Percentiles rank a stretch among this genome's conserved stretches.
Conservation (phyloP, 768 basidiomycete species). For the Boletus vinaceobasis region DNA sequence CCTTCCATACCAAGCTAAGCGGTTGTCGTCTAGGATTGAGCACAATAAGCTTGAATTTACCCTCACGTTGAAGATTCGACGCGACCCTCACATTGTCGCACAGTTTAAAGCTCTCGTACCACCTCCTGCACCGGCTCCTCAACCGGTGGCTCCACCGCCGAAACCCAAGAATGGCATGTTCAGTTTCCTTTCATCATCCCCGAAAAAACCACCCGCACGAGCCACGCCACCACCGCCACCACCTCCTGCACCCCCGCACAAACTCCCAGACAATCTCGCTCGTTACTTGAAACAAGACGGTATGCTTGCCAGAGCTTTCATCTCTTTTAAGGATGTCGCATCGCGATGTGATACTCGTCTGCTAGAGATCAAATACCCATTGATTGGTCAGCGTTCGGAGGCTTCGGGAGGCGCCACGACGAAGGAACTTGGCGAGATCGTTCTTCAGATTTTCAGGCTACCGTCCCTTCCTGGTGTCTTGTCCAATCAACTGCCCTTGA, state of each 20-base stretch:
- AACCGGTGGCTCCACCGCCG: slow-evolving; percentile 44
- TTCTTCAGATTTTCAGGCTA: slow-evolving; percentile 86
- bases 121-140: slow-evolving; percentile 43
- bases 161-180: slow-evolving; percentile 64
- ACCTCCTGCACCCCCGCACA: slow-evolving; percentile 35
- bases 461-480: slow-evolving; percentile 84
- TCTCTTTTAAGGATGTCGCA: slow-evolving; percentile 87
- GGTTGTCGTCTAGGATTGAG: slow-evolving; percentile 58
- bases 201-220: slow-evolving; percentile 62
- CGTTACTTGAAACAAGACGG: slow-evolving; percentile 81
- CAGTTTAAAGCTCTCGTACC: slow-evolving; percentile 67
- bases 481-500: slow-evolving; percentile 79
- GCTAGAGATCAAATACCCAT: slow-evolving; percentile 77
- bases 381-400: slow-evolving; percentile 73
- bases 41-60: slow-evolving; percentile 96
- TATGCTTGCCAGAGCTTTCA: slow-evolving; percentile 83
- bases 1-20: neutral
- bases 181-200: slow-evolving; percentile 70
- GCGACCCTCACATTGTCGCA: slow-evolving; percentile 78
- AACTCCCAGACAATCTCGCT: slow-evolving; percentile 71
- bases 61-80: slow-evolving; percentile 80
- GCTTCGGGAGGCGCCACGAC: slow-evolving; percentile 49
- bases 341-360: slow-evolving; percentile 78
- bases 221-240: slow-evolving; percentile 38
- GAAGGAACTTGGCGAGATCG: slow-evolving; percentile 81